These are phyloP conservation scores for Ascomycota sp. DNA, from an alignment of 2,329 filamentous ascomycete genomes.

Conservation along the genomic window DNA sequence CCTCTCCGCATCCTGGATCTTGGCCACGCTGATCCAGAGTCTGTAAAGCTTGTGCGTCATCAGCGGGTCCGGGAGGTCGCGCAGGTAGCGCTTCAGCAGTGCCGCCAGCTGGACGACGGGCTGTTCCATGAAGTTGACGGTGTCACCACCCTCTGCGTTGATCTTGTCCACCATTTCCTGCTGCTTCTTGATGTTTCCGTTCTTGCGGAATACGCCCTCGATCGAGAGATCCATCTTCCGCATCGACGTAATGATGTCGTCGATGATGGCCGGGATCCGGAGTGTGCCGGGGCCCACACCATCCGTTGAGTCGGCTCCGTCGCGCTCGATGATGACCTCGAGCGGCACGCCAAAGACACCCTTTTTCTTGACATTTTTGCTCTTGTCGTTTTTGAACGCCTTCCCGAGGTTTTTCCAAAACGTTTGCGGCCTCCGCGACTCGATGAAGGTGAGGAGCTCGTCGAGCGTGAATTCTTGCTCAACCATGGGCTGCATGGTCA, in stretches of 20 bases:
- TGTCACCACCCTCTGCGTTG: conserved; percentile 67
- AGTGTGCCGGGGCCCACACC: conserved; percentile 83
- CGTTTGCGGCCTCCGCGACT: conserved; percentile 69
- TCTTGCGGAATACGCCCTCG: conserved; percentile 96
- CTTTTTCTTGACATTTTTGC: conserved; percentile 68
- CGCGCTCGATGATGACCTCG: conserved; percentile 75
- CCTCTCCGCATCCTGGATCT: conserved; percentile 63
- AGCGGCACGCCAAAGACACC: conserved; percentile 81
- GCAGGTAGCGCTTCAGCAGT: conserved; percentile 81
- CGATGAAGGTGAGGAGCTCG: conserved; percentile 78
- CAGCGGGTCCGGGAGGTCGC: conserved; percentile 83
- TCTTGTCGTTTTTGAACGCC: conserved; percentile 74
- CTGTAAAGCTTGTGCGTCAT: conserved; percentile 88
- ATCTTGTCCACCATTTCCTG: conserved; percentile 73
- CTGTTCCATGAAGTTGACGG: conserved; percentile 70
- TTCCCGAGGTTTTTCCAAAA: conserved; percentile 99
- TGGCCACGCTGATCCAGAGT: conserved; percentile 77
- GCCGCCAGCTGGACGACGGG: conserved; percentile 88
- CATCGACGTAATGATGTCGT: conserved; percentile 87
- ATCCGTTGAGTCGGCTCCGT: conserved; percentile 93
- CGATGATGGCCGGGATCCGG: conserved; percentile 82
- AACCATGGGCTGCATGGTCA: conserved; percentile 84
- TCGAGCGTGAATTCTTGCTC: conserved; percentile 85
- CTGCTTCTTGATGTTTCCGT: conserved; percentile 90
- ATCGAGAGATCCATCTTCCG: conserved; percentile 98